Conservation (phyloP, 2,329 filamentous ascomycete species). For the Annulohypoxylon truncatum region DNA sequence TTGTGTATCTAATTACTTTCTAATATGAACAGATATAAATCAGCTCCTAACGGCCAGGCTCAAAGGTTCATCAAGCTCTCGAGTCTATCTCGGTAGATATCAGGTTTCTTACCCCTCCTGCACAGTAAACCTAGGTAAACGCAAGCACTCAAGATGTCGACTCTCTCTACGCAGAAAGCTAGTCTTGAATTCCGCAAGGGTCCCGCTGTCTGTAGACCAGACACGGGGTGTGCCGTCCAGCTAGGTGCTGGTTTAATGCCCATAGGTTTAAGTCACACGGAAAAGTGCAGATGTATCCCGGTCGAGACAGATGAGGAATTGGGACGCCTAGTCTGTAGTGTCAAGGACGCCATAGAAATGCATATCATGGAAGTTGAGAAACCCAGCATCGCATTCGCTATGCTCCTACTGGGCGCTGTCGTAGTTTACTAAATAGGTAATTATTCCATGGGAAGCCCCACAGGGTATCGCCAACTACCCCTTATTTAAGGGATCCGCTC, state of each 20-base stretch:
- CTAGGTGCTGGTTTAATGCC: conserved; percentile 29
- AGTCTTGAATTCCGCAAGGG: not conserved
- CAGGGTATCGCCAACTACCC: not conserved
- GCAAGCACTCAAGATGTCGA: conserved; percentile 7
- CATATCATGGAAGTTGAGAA: conserved; percentile 37
- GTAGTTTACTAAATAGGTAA: conserved; percentile 13
- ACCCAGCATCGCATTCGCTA: conserved; percentile 34
- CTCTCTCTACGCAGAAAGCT: not conserved
- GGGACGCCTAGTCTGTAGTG: conserved; percentile 8
- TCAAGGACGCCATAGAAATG: conserved; percentile 26
- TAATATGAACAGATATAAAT: not conserved
- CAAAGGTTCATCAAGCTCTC: not conserved
- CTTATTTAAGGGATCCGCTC: no score
- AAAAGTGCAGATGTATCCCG: conserved; percentile 35
- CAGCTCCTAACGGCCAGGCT: not conserved
- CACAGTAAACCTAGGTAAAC: not conserved
- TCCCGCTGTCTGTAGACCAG: conserved; percentile 26
- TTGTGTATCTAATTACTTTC: not conserved
- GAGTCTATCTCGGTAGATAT: not conserved
- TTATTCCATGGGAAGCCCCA: not conserved
- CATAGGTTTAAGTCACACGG: conserved; percentile 13
- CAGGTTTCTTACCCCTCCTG: not conserved
- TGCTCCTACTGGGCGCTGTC: conserved; percentile 37
- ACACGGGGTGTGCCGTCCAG: conserved; percentile 35
- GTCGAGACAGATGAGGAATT: conserved; percentile 20